Conservation (phyloP, 305 asterid genomes). For the Fraxinus floribunda region DNA sequence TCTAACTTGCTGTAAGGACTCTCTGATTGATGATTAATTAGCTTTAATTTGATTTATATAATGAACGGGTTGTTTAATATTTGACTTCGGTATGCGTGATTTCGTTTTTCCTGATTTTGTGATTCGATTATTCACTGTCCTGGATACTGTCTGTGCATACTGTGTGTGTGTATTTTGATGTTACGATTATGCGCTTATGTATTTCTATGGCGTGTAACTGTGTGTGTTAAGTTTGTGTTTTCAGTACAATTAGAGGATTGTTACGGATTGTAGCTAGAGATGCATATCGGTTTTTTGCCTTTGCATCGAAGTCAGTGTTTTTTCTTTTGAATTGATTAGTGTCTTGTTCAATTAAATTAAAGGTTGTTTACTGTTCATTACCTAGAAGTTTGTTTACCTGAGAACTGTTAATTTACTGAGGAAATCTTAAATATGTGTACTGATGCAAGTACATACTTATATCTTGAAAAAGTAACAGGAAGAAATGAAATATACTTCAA, state of each 20-base stretch:
- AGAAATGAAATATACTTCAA: background rate
- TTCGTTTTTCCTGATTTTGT: background rate
- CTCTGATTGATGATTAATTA: background rate
- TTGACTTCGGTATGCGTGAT: background rate
- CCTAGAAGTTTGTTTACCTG: background rate
- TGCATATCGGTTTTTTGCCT: background rate
- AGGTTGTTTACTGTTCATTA: background rate
- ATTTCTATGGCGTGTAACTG: background rate
- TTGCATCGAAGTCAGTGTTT: background rate
- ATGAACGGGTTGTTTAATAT: background rate
- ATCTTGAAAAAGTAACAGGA: background rate
- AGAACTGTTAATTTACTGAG: background rate
- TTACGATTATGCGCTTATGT: background rate
- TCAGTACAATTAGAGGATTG: background rate
- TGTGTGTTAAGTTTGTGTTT: background rate
- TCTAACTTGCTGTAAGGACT: background rate
- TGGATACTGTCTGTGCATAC: background rate
- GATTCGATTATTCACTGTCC: background rate
- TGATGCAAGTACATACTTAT: background rate
- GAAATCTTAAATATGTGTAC: background rate
- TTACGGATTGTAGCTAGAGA: background rate
- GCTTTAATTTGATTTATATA: background rate
- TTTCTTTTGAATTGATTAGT: background rate
- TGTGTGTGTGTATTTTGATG: background rate
- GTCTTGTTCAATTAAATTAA: background rate